Evolutionary conservation across 495 filamentous ascomycete genomes (phyloP).

Genomic region (Penicillium cosmopolitanum): DNA sequence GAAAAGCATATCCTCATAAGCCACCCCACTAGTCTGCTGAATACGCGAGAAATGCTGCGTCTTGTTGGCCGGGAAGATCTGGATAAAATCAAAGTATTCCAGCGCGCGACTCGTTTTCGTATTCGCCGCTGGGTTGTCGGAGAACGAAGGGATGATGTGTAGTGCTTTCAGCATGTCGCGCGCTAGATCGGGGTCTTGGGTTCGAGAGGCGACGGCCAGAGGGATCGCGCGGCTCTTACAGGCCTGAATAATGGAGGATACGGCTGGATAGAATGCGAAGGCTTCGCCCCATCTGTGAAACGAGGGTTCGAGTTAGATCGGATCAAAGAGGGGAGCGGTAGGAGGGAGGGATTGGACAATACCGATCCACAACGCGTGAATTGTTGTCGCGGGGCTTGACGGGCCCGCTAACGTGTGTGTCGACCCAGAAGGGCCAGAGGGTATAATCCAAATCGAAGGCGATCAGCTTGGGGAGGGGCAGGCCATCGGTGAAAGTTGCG

Average conservation of each 20-base stretch:
- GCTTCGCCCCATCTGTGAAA: constrained; percentile 66
- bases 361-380: constrained; percentile 55
- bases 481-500: constrained; percentile 72
- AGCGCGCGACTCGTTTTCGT: constrained; percentile 56
- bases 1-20: constrained; percentile 87
- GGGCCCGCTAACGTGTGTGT: constrained; percentile 86
- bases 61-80: constrained; percentile 91
- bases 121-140: constrained; percentile 43
- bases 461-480: constrained; percentile 81
- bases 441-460: constrained; percentile 98
- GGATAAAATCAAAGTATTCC: constrained; percentile 78
- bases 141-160: constrained; percentile 60
- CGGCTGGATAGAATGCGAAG: constrained; percentile 81
- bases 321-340: neutral
- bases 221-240: constrained; percentile 60
- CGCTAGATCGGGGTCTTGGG: constrained; percentile 77
- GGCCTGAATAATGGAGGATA: constrained; percentile 70
- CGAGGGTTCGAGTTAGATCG: constrained; percentile 10
- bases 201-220: constrained; percentile 81
- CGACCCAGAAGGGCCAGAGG: constrained; percentile 96
- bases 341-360: constrained; percentile 4
- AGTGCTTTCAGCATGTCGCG: constrained; percentile 78
- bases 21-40: constrained; percentile 62
- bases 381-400: constrained; percentile 66
- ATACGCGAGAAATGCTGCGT: constrained; percentile 79